These are phyloP conservation scores for Penicillium sp. DNA, from an alignment of 2,329 filamentous ascomycete genomes.

Conservation along the genomic window DNA sequence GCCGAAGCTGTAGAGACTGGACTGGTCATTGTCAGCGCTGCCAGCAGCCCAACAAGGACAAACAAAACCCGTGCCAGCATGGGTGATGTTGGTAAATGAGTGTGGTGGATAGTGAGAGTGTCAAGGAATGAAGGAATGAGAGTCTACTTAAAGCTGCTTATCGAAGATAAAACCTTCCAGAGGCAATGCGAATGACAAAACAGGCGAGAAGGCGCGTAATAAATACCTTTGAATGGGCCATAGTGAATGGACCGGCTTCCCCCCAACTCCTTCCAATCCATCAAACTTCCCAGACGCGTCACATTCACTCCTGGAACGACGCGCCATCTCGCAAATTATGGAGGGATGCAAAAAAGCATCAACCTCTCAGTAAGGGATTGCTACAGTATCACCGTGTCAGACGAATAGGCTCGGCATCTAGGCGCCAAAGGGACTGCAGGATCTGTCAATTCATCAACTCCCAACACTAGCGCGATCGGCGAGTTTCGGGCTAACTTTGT, in stretches of 20 bases:
- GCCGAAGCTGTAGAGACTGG: conserved; percentile 6
- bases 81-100: neutral
- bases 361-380: neutral
- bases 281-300: neutral
- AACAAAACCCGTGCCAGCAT: conserved; percentile 6
- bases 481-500: conserved; percentile 5
- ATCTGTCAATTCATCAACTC: neutral
- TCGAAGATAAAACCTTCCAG: neutral
- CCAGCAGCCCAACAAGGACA: conserved; percentile 16
- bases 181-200: neutral
- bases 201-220: neutral
- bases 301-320: neutral
- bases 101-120: neutral
- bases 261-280: neutral
- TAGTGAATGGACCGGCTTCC: neutral
- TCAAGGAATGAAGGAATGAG: neutral
- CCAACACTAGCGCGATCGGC: neutral
- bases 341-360: neutral
- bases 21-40: conserved; percentile 14
- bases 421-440: neutral
- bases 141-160: neutral
- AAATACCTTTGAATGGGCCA: neutral
- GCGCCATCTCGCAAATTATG: neutral
- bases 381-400: conserved; percentile 13
- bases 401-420: conserved; percentile 2